phyloP scores from a whole-genome alignment of 2,329 filamentous ascomycete species.

The Cytospora paraplurivora region DNA sequence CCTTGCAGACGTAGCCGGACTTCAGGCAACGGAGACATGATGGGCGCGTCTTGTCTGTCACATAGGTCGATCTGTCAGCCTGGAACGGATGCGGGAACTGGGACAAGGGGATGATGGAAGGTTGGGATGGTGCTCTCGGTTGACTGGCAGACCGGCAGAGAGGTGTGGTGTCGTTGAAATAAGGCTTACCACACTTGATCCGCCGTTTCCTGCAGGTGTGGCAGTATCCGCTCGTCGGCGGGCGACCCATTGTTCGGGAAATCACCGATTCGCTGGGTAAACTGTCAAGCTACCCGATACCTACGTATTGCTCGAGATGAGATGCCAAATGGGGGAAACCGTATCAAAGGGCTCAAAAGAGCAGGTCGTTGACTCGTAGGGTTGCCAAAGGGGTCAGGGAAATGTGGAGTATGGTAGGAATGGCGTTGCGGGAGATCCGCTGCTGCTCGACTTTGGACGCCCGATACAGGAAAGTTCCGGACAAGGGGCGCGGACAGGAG shows the following conservation, averaged over 20 bases:
- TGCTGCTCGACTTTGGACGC: constrained; percentile 24
- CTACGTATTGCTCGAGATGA: neutral
- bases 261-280: constrained; percentile 15
- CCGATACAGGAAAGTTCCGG: constrained; percentile 22
- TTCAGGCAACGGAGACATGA: constrained; percentile 33
- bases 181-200: constrained; percentile 33
- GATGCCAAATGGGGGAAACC: neutral
- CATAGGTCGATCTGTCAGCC: constrained; percentile 9
- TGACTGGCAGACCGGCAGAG: neutral
- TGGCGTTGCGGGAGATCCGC: constrained; percentile 8
- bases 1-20: constrained; percentile 33
- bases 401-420: constrained; percentile 18
- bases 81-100: neutral
- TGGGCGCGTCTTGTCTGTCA: constrained; percentile 32
- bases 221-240: constrained; percentile 36
- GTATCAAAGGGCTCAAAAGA: neutral
- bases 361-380: constrained; percentile 21
- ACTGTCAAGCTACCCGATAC: constrained; percentile 5
- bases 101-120: neutral
- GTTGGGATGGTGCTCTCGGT: neutral
- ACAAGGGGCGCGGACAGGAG: constrained; percentile 8
- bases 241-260: constrained; percentile 32
- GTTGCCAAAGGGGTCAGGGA: constrained; percentile 18
- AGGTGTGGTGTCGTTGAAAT: constrained; percentile 5
- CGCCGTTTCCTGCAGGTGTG: constrained; percentile 36